Evolutionary conservation across 2,329 filamentous ascomycete species (phyloP), one percentile per base, ranked within the genome.

Genomic region (Cladobotryum protrusum): DNA sequence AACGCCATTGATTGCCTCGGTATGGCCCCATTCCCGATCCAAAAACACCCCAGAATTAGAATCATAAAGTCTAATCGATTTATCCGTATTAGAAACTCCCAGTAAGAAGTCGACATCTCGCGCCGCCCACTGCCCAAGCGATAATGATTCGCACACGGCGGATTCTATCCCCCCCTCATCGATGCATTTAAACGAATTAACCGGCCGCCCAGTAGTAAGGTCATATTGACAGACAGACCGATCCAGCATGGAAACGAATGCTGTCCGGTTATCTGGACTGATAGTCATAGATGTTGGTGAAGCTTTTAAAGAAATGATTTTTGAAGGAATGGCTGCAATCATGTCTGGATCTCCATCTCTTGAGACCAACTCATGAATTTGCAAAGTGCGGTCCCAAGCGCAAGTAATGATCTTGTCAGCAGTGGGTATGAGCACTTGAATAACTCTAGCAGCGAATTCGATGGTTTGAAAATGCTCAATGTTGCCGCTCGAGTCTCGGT

Each of bases 1-100:
- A 15, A 95, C 82, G 53, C 91, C 91, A 46, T 88, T 95, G 56
- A 99, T 89, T 8, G 91, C 87, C 63, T 96, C 91, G 0, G 91
- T 96, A 59, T 99, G 93, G 1, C 93, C 93, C 81, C 90, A 96
- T 69, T 97, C 93, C 37, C 89, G 83, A 45, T 90, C 87, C 24
- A 97, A 71, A 50, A 99, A 85, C 2, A 74, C 71, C 8, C 92
- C 91, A 39, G 81, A 83, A 54, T 86, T 83, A 29, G 82, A 75
- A 57, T 96, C 88, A 61, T 99, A 99, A 14, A 99, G 73, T 34
- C 93, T 79, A 49, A 99, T 85, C 1, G 93, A 97, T 65, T 97
- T 99, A 67, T 99, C 93, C 1, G 89, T 96, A 59, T 91, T 91
- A 8, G 92, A 96, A 11, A 93, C 79, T n/a, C 89, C 91, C 15